Evolutionary conservation across 2,329 filamentous ascomycete genomes (phyloP).

Genomic region (Colletotrichum viniferum): DNA sequence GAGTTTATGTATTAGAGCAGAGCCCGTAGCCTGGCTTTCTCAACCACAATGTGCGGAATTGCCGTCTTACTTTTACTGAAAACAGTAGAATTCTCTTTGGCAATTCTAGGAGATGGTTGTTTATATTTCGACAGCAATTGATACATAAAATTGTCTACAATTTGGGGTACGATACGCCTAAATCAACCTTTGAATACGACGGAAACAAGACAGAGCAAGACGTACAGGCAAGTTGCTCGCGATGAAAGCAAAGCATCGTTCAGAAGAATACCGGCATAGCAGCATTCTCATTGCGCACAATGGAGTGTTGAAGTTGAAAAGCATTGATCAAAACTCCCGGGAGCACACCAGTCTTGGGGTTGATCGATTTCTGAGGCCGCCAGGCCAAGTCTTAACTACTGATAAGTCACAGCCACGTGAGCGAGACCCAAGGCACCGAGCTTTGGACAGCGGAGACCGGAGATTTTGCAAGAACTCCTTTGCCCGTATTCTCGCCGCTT

Average conservation of each 20-base stretch:
- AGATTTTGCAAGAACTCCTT: no score
- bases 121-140: background rate
- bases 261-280: background rate
- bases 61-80: no score
- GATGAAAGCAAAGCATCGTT: background rate
- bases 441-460: no score
- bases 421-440: no score
- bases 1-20: background rate
- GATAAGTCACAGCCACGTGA: no score
- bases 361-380: no score
- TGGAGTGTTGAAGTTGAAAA: no score
- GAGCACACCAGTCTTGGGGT: no score
- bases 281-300: no score
- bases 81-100: fast-evolving
- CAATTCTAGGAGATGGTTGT: fast-evolving
- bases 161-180: background rate
- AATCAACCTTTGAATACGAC: background rate
- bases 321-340: no score
- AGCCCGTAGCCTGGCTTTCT: background rate
- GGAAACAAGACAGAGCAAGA: background rate
- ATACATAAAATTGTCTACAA: fast-evolving
- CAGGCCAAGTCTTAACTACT: no score
- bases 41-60: background rate
- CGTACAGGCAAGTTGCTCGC: no score
- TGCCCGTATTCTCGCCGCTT: fast-evolving